phyloP scores from a whole-genome alignment of 2,329 filamentous ascomycete genomes.

The Hypoxylon sp. region DNA sequence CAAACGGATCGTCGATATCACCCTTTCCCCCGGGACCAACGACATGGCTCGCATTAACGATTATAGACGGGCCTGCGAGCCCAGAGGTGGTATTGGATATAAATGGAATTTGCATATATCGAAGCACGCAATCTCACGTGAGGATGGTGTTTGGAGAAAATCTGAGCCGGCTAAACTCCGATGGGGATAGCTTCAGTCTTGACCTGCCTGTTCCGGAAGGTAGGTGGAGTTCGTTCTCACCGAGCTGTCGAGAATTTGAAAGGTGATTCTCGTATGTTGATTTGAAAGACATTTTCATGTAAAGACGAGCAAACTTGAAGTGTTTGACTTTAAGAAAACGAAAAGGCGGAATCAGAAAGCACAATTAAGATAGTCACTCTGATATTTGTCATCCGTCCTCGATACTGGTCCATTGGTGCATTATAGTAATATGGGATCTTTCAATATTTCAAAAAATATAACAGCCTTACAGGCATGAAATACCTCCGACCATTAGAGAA shows the following conservation, averaged over 20 bases:
- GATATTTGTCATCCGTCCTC: too few species aligned
- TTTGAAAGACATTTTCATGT: not conserved
- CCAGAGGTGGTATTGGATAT: slow-evolving; percentile 19
- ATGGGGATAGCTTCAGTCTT: slow-evolving; percentile 11
- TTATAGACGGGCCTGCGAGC: not conserved
- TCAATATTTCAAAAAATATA: too few species aligned
- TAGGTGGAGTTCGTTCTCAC: not conserved
- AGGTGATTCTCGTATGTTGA: not conserved
- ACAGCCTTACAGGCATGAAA: too few species aligned
- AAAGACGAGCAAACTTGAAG: not conserved
- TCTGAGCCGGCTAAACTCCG: slow-evolving; percentile 7
- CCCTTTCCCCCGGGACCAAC: slow-evolving; percentile 21
- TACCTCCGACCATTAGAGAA: too few species aligned
- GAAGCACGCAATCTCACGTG: slow-evolving; percentile 45
- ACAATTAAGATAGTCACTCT: too few species aligned
- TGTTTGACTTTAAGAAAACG: not conserved
- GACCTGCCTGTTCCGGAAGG: slow-evolving; percentile 38
- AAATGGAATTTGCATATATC: slow-evolving; percentile 28
- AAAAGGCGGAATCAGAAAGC: not conserved
- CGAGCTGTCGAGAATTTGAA: not conserved
- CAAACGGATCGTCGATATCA: not conserved
- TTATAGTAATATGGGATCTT: too few species aligned
- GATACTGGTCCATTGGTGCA: too few species aligned
- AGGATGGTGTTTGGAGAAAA: slow-evolving; percentile 28
- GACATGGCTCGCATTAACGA: slow-evolving; percentile 17